These are phyloP conservation scores for Arthrinium phaeospermum DNA, from an alignment of 2,329 filamentous ascomycete species.

Conservation along the genomic window DNA sequence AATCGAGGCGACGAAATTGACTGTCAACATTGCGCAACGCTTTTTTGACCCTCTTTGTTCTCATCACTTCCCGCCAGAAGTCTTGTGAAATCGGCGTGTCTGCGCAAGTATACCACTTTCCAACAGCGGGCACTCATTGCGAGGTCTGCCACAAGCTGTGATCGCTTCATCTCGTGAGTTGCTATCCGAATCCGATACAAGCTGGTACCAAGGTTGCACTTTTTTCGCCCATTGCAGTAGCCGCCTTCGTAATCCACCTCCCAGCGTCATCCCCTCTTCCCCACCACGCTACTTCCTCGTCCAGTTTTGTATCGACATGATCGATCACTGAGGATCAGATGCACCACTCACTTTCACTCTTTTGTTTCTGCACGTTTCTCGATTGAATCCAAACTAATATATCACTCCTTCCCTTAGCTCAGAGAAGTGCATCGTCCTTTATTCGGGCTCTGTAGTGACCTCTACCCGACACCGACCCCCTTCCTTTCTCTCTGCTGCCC, in stretches of 20 bases:
- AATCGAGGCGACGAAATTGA: slow-evolving; percentile 2
- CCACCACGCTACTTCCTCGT: slow-evolving; percentile 18
- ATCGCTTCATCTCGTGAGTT: slow-evolving; percentile 48
- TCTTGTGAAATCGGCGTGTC: slow-evolving; percentile 14
- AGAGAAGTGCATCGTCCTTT: slow-evolving; percentile 26
- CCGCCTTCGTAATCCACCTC: slow-evolving; percentile 16
- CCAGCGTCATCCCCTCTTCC: slow-evolving; percentile 20
- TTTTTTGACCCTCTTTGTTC: slow-evolving; percentile 14
- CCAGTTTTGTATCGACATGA: slow-evolving; percentile 18
- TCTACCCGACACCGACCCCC: slow-evolving; percentile 18
- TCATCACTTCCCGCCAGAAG: slow-evolving; percentile 6
- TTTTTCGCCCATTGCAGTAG: slow-evolving; percentile 18
- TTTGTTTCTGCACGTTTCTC: slow-evolving; percentile 4
- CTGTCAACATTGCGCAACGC: slow-evolving; percentile 18
- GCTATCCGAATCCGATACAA: slow-evolving; percentile 28
- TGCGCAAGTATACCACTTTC: slow-evolving; percentile 6
- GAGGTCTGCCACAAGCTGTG: slow-evolving; percentile 41
- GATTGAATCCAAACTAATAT: slow-evolving; percentile 14
- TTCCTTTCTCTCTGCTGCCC: slow-evolving; percentile 28
- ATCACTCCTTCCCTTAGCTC: slow-evolving; percentile 6
- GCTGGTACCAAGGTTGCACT: slow-evolving; percentile 22
- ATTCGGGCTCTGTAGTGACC: slow-evolving; percentile 25
- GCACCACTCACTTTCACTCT: not conserved
- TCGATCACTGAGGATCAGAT: slow-evolving; percentile 6
- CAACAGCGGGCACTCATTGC: slow-evolving; percentile 29